Evolutionary conservation across 352 stramenopile genomes (phyloP).

Genomic region (Pythium insidiosum): DNA sequence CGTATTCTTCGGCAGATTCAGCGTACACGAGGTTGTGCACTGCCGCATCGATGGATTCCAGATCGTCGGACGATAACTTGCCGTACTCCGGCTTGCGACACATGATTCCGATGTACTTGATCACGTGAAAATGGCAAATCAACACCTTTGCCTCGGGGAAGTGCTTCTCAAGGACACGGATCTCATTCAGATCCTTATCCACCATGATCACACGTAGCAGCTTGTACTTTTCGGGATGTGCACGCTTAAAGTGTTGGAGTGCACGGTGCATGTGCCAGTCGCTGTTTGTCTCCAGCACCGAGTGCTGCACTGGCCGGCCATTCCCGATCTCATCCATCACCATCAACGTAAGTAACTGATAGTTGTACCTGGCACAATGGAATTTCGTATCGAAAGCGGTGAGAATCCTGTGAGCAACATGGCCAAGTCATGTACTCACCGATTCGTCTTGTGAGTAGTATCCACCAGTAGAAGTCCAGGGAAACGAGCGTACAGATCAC

Average conservation of each 20-base stretch:
- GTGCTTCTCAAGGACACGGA: too few species aligned
- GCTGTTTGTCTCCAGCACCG: constrained; percentile 8
- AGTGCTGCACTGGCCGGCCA: constrained; percentile 1
- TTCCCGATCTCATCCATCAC: neutral
- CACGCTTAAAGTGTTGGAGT: too few species aligned
- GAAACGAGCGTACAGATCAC: neutral
- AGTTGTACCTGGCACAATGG: constrained; percentile 2
- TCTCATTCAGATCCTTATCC: too few species aligned
- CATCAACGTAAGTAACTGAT: constrained; percentile 2
- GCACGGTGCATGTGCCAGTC: constrained; percentile 5
- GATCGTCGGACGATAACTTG: neutral
- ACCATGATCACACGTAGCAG: too few species aligned
- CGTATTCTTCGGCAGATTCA: neutral
- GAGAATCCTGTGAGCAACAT: neutral
- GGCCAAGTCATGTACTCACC: neutral
- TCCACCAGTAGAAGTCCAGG: neutral
- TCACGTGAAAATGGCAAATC: neutral
- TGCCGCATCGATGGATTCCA: neutral
- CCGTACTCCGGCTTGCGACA: too few species aligned
- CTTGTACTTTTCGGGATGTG: too few species aligned
- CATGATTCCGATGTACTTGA: neutral
- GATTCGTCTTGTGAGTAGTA: too few species aligned
- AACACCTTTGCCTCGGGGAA: constrained; percentile 1
- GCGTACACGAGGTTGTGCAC: neutral
- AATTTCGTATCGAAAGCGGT: neutral